phyloP scores from a whole-genome alignment of 305 asterid species.

The Lippia alba region DNA sequence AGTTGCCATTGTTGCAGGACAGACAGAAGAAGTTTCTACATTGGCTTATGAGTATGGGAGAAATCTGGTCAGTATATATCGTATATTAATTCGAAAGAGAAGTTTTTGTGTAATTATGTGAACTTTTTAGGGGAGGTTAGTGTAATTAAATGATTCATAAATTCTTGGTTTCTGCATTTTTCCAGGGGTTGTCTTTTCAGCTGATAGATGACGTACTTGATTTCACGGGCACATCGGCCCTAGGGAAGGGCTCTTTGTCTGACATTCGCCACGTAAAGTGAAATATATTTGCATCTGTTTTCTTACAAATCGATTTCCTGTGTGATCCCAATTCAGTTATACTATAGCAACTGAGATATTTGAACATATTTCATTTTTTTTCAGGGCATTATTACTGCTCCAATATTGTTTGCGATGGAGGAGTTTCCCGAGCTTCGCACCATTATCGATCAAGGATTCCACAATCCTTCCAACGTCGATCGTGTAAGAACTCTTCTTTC shows the following conservation, averaged over 20 bases:
- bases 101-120: too few relatives aligned
- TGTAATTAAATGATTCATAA: too few relatives aligned
- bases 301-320: not conserved
- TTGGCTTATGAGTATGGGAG: slow-evolving; percentile 76
- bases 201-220: slow-evolving; percentile 76
- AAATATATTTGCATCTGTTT: not conserved
- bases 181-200: slow-evolving; percentile 82
- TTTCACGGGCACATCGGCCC: slow-evolving; percentile 72
- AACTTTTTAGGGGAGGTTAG: too few relatives aligned
- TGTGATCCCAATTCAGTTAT: not conserved
- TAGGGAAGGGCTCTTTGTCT: slow-evolving; percentile 72
- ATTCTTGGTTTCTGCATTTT: not conserved
- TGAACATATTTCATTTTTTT: not conserved
- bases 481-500: slow-evolving; percentile 47
- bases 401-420: slow-evolving; percentile 77
- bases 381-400: slow-evolving; percentile 79
- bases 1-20: slow-evolving; percentile 70
- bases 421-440: slow-evolving; percentile 67
- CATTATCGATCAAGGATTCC: slow-evolving; percentile 63
- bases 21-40: slow-evolving; percentile 64
- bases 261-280: slow-evolving; percentile 64
- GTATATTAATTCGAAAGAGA: too few relatives aligned
- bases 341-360: not conserved
- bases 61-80: slow-evolving; percentile 67
- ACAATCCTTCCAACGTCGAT: slow-evolving; percentile 59